Evolutionary conservation across 148 eudicot species (phyloP).

Genomic region (Nepenthes gracilis): DNA sequence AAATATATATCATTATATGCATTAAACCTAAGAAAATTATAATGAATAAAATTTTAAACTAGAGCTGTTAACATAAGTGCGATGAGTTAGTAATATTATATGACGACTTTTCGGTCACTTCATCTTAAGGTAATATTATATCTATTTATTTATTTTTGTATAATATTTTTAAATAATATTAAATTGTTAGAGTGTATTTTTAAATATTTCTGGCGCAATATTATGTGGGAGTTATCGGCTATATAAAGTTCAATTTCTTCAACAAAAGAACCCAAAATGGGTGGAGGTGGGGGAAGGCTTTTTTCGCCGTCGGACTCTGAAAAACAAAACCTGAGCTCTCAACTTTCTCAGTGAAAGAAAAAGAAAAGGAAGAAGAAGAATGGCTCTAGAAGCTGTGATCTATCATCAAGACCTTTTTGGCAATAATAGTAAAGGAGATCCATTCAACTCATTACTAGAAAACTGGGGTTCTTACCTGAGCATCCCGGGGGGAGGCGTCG

Average conservation of each 20-base stretch:
- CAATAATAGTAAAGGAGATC: slow-evolving; percentile 5
- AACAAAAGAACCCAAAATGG: too few species aligned
- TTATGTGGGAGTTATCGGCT: too few species aligned
- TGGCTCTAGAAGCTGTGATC: slow-evolving; percentile 17
- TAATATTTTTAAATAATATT: too few species aligned
- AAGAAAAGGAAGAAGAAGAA: neutral
- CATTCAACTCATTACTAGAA: slow-evolving; percentile 4
- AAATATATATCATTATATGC: too few species aligned
- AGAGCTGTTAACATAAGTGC: too few species aligned
- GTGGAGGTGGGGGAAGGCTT: too few species aligned
- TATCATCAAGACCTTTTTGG: slow-evolving; percentile 13
- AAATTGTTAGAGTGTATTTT: neutral
- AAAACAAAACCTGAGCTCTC: neutral
- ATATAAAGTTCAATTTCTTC: neutral
- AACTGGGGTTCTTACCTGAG: slow-evolving; percentile 8
- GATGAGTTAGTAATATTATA: too few species aligned
- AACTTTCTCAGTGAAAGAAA: neutral
- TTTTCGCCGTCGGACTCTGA: neutral
- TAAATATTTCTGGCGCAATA: neutral
- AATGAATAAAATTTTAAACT: too few species aligned
- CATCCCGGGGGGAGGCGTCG: neutral
- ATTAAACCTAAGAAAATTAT: too few species aligned
- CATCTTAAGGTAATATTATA: too few species aligned
- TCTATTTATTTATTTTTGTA: too few species aligned
- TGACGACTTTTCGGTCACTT: too few species aligned